Evolutionary conservation across 1,284 basidiomycete genomes (phyloP), one percentile per base, ranked within the genome.

Genomic region (Naganishia cerealis): DNA sequence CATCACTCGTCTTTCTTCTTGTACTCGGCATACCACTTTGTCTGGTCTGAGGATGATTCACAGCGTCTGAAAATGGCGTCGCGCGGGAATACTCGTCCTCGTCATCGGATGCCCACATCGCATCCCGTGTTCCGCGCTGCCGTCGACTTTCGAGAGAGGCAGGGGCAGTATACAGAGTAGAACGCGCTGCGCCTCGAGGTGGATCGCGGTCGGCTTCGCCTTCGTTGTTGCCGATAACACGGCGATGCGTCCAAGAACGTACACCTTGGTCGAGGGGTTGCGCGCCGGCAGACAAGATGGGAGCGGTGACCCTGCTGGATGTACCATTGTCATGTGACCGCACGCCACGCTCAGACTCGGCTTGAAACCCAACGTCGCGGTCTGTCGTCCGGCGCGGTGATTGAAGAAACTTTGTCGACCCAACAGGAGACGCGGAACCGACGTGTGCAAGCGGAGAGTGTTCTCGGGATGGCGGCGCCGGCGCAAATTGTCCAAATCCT

Each of bases 401-500:
- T 36, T 54, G 67, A n/a, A 26, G 18, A 39, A 46, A 53, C 39
- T 12, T 62, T 15, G 13, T 43, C 21, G 57, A 57, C 8, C 42
- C 33, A 16, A 50, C 48, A 48, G 65, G 42, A 33, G 65, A 62
- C 6, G 21, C 46, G n/a, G 63, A 50, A 21, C 54, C 48, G 15
- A 12, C 15, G 1, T 57, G 10, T 0, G 52, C 29, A 24, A 39
- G 21, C 1, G 50, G 40, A 9, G 65, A 42, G 39, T 65, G 58
- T 33, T 57, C 65, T 4, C 61, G 42, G 5, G 46, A 50, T 26
- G 57, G 21, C 15, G 50, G 48, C 12, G 59, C 16, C 12, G 48
- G 56, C 18, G 26, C 59, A 33, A 68, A 63, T 33, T 70, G 69
- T 5, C 54, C 57, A 29, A 80, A 80, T n/a, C 79, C 79, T 10